phyloP scores from a whole-genome alignment of 73 alveolate genomes.

The Paramecium caudatum region DNA sequence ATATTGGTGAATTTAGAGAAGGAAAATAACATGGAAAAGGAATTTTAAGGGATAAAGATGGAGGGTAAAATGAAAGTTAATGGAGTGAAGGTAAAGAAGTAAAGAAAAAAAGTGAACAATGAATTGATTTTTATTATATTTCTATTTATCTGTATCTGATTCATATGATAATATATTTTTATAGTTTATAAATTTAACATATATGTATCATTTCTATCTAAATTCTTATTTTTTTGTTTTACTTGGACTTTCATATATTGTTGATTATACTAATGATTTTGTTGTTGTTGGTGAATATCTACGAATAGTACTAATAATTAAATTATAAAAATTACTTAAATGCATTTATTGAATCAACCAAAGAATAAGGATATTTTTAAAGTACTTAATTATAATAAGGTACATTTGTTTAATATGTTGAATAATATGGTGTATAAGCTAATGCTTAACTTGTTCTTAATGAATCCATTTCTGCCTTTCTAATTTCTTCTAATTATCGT shows the following conservation, averaged over 20 bases:
- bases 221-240: constrained; percentile 15
- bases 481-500: constrained; percentile 26
- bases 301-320: background rate
- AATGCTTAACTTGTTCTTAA: constrained; percentile 51
- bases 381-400: background rate
- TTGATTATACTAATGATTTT: background rate
- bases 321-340: background rate
- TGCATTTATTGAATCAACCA: background rate
- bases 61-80: background rate
- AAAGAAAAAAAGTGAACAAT: background rate
- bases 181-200: background rate
- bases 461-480: constrained; percentile 48
- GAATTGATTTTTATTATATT: background rate
- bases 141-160: background rate
- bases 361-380: background rate
- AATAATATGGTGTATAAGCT: constrained; percentile 54
- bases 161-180: background rate
- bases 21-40: constrained; percentile 87
- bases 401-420: constrained; percentile 15
- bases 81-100: constrained; percentile 26
- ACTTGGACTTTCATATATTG: background rate
- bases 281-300: background rate
- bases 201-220: constrained; percentile 3
- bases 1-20: constrained; percentile 78
- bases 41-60: constrained; percentile 56